Conservation (phyloP, 495 filamentous ascomycete species). For the Podospora bellae-mahoneyi region DNA sequence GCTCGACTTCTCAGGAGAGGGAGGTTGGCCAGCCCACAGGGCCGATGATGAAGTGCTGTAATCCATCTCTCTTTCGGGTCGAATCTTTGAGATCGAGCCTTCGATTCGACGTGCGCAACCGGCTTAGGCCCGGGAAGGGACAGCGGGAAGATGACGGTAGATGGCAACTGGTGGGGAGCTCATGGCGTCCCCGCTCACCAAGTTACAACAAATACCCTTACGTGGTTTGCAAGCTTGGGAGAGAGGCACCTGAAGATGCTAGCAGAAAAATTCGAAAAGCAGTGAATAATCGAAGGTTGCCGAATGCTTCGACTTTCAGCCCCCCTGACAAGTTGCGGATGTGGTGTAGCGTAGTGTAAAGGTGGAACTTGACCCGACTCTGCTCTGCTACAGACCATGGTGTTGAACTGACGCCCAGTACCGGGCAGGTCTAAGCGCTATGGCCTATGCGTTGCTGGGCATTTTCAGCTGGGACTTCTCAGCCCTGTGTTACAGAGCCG, state of each 20-base stretch:
- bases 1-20: slow-evolving; percentile 46
- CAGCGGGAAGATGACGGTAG: background rate
- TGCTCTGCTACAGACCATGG: background rate
- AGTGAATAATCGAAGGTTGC: background rate
- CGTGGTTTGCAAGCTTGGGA: background rate
- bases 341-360: background rate
- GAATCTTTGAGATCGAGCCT: background rate
- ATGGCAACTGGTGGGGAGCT: slow-evolving; percentile 5
- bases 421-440: background rate
- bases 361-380: background rate
- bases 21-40: slow-evolving; percentile 34
- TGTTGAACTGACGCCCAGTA: background rate
- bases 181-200: slow-evolving; percentile 13
- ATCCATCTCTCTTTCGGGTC: slow-evolving; percentile 25
- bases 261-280: background rate
- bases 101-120: background rate
- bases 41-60: slow-evolving; percentile 26
- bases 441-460: background rate
- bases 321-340: background rate
- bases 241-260: background rate
- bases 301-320: background rate
- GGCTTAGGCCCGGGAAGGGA: slow-evolving; percentile 3
- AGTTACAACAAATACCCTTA: background rate
- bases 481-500: background rate
- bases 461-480: background rate